Evolutionary conservation across 129 eudicot species (phyloP).

Genomic region (Helianthus tuberosus): DNA sequence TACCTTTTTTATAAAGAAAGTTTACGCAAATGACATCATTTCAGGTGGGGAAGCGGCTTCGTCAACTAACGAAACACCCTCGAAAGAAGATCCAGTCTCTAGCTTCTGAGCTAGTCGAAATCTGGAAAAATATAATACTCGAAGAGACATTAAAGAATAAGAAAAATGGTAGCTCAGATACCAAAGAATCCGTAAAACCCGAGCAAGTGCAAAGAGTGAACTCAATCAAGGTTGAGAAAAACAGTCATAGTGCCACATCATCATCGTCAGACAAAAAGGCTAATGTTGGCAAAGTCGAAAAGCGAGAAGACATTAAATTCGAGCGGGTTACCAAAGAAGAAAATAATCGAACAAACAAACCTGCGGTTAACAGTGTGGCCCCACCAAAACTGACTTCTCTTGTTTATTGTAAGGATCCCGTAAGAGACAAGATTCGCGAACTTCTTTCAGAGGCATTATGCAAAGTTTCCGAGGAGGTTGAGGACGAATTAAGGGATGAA

Average conservation of each 20-base stretch:
- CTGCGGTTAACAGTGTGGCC: slow-evolving; percentile 25
- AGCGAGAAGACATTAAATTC: slow-evolving; percentile 40
- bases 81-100: slow-evolving; percentile 68
- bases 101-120: slow-evolving; percentile 74
- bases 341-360: slow-evolving; percentile 30
- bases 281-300: slow-evolving; percentile 39
- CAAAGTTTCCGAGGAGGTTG: slow-evolving; percentile 65
- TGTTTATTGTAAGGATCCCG: slow-evolving; percentile 58
- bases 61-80: slow-evolving; percentile 79
- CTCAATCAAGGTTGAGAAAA: slow-evolving; percentile 56
- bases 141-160: slow-evolving; percentile 61
- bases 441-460: slow-evolving; percentile 75
- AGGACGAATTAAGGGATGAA: slow-evolving; percentile 56
- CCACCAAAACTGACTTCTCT: slow-evolving; percentile 77
- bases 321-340: slow-evolving; percentile 39
- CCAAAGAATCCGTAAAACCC: slow-evolving; percentile 34
- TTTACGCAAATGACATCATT: slow-evolving; percentile 2
- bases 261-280: slow-evolving; percentile 40
- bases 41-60: slow-evolving; percentile 89
- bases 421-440: slow-evolving; percentile 77
- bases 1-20: not conserved
- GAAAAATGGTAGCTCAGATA: slow-evolving; percentile 50
- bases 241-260: slow-evolving; percentile 18
- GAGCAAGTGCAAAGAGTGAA: slow-evolving; percentile 38
- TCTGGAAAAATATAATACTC: slow-evolving; percentile 82